A percentile compares a stretch with the other conserved stretches of the same genome.
Conservation (phyloP, 176 grass and related monocot genomes). For the Triticum aestivum region IWGSC_CS_RefSeq_v2.1 NC_057796.1:105927709-105928208, state of each 20-base stretch:
- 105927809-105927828: not conserved
- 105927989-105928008: not conserved
- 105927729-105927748: not conserved
- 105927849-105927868: not conserved
- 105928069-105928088: not conserved
- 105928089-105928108: conserved; percentile 59
- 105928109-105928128: conserved; percentile 45
- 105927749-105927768: not conserved
- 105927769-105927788: not conserved
- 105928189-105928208: conserved; percentile 18
- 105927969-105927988: not conserved
- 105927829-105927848: not conserved
- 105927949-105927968: not conserved
- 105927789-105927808: not conserved
- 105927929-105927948: not conserved
- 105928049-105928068: not conserved
- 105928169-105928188: conserved; percentile 31
- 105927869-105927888: not conserved
- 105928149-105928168: conserved; percentile 1
- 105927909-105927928: not conserved
- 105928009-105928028: not conserved
- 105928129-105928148: conserved; percentile 30
- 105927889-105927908: not conserved
- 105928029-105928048: not conserved
- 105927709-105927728: not conserved